Percentiles rank a stretch among this genome's conserved stretches.
Conservation (phyloP, 768 basidiomycete species). For the Hypholoma fasciculare region DNA sequence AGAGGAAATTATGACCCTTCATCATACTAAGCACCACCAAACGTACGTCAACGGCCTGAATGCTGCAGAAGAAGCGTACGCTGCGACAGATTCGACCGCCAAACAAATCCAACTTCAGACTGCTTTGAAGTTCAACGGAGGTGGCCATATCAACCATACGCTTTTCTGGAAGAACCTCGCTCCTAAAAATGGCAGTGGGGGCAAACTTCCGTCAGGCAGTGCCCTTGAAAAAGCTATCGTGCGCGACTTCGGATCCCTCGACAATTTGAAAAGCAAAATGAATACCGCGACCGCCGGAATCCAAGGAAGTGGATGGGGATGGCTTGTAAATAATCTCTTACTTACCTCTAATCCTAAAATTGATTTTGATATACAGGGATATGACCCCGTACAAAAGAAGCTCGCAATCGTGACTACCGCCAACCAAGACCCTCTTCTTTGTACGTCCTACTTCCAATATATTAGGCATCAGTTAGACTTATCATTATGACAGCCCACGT, state of each 20-base stretch:
- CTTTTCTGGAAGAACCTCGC: slow-evolving; percentile 98
- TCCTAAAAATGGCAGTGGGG: slow-evolving; percentile 63
- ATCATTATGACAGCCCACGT: slow-evolving; percentile 56
- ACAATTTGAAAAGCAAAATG: slow-evolving; percentile 82
- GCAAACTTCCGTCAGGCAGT: slow-evolving; percentile 56
- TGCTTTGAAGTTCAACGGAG: slow-evolving; percentile 98
- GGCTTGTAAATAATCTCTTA: slow-evolving; percentile 62
- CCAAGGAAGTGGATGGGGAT: slow-evolving; percentile 98
- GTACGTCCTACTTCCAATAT: slow-evolving; percentile 21
- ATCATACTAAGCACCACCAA: slow-evolving; percentile 91
- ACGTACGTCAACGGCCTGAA: slow-evolving; percentile 95
- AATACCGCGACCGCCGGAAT: slow-evolving; percentile 89
- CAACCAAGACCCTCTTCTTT: slow-evolving; percentile 90
- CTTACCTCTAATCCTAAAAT: background rate
- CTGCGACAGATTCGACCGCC: slow-evolving; percentile 61
- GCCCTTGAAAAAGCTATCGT: slow-evolving; percentile 76
- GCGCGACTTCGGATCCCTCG: slow-evolving; percentile 84
- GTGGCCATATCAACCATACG: slow-evolving; percentile 94
- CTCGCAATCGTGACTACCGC: slow-evolving; percentile 92
- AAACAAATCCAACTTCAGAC: slow-evolving; percentile 84
- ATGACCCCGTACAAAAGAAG: slow-evolving; percentile 61
- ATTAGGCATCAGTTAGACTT: background rate
- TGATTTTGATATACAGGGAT: slow-evolving; percentile 49
- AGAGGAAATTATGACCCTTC: slow-evolving; percentile 90
- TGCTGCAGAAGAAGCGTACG: slow-evolving; percentile 84